Evolutionary conservation across 768 basidiomycete genomes (phyloP).

Genomic region (Suillus subaureus): DNA sequence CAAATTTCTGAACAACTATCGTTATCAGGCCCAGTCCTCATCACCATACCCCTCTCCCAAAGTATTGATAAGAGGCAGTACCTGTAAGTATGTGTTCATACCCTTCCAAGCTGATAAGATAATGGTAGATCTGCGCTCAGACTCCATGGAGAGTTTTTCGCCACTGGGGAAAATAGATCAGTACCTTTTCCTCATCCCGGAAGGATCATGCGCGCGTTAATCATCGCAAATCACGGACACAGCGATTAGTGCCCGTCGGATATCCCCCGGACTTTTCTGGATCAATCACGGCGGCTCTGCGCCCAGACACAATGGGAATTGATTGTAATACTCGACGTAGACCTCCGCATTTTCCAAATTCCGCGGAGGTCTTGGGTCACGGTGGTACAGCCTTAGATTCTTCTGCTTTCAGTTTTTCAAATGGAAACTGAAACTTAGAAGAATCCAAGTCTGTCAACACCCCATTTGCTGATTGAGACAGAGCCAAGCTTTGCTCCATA

Average conservation of each 20-base stretch:
- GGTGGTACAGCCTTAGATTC: neutral
- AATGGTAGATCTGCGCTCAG: neutral
- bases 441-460: neutral
- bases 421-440: neutral
- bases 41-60: no score
- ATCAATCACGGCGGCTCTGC: neutral
- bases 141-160: neutral
- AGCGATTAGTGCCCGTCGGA: neutral
- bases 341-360: neutral
- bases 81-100: neutral
- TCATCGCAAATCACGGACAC: slow-evolving; percentile 1
- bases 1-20: neutral
- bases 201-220: neutral
- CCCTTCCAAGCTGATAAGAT: neutral
- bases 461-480: no score
- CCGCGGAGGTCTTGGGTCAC: neutral
- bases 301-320: neutral
- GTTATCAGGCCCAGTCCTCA: no score
- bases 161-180: neutral
- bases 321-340: neutral
- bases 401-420: neutral
- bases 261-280: neutral
- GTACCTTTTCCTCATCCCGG: neutral
- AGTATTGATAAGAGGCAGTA: neutral
- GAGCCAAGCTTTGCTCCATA: neutral